Conservation (phyloP, 148 eudicot species). For the Oxyria digyna region DNA sequence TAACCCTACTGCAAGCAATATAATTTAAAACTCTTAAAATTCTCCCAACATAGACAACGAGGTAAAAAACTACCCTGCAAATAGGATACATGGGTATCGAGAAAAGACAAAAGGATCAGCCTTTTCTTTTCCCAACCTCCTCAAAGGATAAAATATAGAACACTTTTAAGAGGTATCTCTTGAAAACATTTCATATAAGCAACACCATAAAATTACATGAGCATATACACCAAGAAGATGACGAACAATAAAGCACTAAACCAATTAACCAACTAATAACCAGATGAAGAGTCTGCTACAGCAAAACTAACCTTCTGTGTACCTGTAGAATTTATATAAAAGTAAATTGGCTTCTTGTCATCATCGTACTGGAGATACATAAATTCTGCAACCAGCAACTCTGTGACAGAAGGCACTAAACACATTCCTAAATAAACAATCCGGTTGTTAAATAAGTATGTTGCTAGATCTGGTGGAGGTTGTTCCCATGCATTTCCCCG, state of each 20-base stretch:
- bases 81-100: background rate
- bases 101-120: background rate
- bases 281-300: background rate
- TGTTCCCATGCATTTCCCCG: slow-evolving; percentile 84
- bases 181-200: background rate
- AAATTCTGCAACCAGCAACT: slow-evolving; percentile 69
- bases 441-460: slow-evolving; percentile 65
- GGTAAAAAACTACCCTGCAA: background rate
- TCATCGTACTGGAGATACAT: slow-evolving; percentile 76
- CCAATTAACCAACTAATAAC: background rate
- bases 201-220: too few species aligned
- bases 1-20: background rate
- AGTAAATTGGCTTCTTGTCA: slow-evolving; percentile 71
- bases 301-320: slow-evolving; percentile 48
- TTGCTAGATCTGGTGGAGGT: slow-evolving; percentile 94
- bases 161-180: background rate
- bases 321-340: slow-evolving; percentile 90
- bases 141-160: background rate
- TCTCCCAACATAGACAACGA: background rate
- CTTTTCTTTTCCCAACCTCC: background rate
- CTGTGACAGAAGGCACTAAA: slow-evolving; percentile 59
- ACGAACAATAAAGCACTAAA: background rate
- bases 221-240: too few species aligned
- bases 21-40: background rate
- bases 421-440: slow-evolving; percentile 85